phyloP scores from a whole-genome alignment of 345 rosid genomes.

The Syzygium grande region DNA sequence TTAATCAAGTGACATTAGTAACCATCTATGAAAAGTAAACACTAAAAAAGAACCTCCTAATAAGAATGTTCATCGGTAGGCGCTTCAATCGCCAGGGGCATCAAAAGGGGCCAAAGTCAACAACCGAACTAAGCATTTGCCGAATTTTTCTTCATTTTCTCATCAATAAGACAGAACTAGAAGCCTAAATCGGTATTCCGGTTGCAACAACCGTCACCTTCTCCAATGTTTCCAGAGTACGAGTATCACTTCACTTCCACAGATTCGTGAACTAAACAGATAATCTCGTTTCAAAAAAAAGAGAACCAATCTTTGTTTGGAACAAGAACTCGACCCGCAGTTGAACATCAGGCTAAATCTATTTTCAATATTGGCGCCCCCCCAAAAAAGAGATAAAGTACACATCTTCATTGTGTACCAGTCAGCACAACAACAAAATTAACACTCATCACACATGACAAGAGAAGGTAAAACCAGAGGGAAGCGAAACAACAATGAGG shows the following conservation, averaged over 20 bases:
- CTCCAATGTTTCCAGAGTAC: not conserved
- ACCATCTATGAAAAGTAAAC: not conserved
- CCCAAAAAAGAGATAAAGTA: not conserved
- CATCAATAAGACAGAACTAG: not conserved
- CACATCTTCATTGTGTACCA: not conserved
- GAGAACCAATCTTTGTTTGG: not conserved
- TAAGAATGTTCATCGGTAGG: not conserved
- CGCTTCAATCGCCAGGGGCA: not conserved
- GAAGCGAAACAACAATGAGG: not conserved
- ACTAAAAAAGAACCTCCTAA: not conserved
- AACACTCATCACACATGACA: not conserved
- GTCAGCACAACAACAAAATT: not conserved
- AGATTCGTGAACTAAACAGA: not conserved
- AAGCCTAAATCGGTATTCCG: not conserved
- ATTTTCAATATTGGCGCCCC: not conserved
- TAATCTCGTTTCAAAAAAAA: not conserved
- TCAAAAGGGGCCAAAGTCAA: not conserved
- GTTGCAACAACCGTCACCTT: not conserved
- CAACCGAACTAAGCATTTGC: not conserved
- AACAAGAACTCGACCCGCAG: not conserved
- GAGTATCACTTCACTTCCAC: not conserved
- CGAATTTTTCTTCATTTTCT: not conserved
- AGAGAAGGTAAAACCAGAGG: not conserved
- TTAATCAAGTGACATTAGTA: not conserved
- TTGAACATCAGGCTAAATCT: not conserved